Conservation (phyloP, 371 early-diverging fungal genomes). For the Furculomyces boomerangus region DNA sequence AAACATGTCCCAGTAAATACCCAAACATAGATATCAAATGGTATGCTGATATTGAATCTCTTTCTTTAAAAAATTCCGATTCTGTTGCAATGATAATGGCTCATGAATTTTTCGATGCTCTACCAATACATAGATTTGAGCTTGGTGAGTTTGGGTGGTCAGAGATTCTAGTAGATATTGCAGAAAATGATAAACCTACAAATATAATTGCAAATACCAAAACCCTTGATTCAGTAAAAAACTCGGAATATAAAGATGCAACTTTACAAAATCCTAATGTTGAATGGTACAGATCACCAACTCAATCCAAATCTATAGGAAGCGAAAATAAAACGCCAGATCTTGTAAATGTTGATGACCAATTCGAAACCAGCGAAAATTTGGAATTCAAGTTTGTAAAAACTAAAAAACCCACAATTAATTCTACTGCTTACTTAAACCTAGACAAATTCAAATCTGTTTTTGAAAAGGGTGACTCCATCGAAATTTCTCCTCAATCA, state of each 20-base stretch:
- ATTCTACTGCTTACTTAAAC: conserved; percentile 34
- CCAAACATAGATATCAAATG: neutral
- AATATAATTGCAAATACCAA: neutral
- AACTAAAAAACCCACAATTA: conserved; percentile 46
- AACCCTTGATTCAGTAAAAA: neutral
- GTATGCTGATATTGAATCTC: neutral
- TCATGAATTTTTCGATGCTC: conserved; percentile 94
- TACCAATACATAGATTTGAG: conserved; percentile 71
- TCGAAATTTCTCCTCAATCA: conserved; percentile 75
- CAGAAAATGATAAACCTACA: conserved; percentile 2
- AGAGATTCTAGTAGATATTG: conserved; percentile 64
- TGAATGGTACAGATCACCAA: neutral
- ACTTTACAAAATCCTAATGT: too few relatives aligned
- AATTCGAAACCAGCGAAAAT: neutral
- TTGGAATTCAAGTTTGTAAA: conserved; percentile 45
- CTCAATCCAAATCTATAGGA: neutral
- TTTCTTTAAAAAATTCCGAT: conserved; percentile 2
- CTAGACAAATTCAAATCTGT: conserved; percentile 18
- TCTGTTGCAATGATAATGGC: conserved; percentile 23
- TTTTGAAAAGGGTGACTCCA: conserved; percentile 43
- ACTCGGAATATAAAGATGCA: too few relatives aligned
- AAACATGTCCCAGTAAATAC: neutral
- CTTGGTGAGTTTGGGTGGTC: conserved; percentile 64
- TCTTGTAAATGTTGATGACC: too few relatives aligned
- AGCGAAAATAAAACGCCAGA: too few relatives aligned